A percentile compares a stretch with the other conserved stretches of the same genome.
These are phyloP conservation scores for Penicillium coffeae DNA, from an alignment of 495 filamentous ascomycete species.

Conservation along the genomic window DNA sequence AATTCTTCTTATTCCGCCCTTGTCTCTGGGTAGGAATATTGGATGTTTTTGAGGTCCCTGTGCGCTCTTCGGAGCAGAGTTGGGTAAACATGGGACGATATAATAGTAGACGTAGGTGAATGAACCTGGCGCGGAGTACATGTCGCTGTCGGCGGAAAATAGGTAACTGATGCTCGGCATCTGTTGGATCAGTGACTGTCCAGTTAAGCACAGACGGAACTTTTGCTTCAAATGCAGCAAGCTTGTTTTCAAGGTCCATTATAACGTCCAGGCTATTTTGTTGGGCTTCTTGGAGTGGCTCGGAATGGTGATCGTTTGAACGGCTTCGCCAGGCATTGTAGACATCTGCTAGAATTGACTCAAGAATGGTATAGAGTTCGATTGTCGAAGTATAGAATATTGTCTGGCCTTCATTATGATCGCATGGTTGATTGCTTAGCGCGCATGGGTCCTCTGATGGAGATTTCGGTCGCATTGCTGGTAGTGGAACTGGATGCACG, in stretches of 20 bases:
- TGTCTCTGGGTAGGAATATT: constrained; percentile 1
- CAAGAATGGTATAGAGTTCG: constrained; percentile 40
- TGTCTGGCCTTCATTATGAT: constrained; percentile 24
- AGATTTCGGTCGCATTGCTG: constrained; percentile 15
- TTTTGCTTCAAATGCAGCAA: constrained; percentile 32
- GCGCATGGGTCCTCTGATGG: constrained; percentile 18
- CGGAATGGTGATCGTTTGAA: constrained; percentile 11
- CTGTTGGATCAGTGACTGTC: constrained; percentile 14
- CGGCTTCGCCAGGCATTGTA: constrained; percentile 36
- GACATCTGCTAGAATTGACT: constrained; percentile 39
- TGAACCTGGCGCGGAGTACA: constrained; percentile 41
- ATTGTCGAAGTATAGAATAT: constrained; percentile 41
- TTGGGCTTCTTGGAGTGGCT: constrained; percentile 6
- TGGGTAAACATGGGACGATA: constrained; percentile 47
- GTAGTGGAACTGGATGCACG: constrained; percentile 29
- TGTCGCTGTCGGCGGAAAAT: constrained; percentile 37
- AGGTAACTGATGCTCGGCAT: constrained; percentile 1
- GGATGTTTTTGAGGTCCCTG: constrained; percentile 7
- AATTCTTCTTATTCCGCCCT: constrained; percentile 12
- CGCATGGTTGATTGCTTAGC: constrained; percentile 19
- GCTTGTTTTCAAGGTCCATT: constrained; percentile 37
- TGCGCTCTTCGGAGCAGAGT: constrained; percentile 34
- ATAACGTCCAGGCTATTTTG: constrained; percentile 35
- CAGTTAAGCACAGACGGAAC: constrained; percentile 37
- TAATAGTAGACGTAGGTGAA: constrained; percentile 42